Conservation (phyloP, 2,329 filamentous ascomycete species). For the Aspergillus viridinutans region DNA sequence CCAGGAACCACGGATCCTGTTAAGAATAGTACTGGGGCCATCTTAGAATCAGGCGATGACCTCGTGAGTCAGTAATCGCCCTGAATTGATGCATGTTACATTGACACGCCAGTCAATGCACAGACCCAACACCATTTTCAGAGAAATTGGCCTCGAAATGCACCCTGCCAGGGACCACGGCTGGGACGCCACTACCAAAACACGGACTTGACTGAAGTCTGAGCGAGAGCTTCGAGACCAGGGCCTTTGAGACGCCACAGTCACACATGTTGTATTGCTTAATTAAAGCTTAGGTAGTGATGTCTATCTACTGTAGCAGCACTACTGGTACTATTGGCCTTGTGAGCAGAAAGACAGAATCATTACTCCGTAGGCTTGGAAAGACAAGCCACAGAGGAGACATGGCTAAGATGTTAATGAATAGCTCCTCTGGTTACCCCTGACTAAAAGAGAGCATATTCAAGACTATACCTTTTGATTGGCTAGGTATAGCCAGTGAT, state of each 20-base stretch:
- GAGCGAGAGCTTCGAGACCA: slow-evolving; percentile 2
- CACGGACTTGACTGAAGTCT: neutral
- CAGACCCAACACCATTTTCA: neutral
- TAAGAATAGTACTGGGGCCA: neutral
- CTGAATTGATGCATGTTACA: too few relatives aligned
- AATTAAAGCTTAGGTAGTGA: slow-evolving; percentile 16
- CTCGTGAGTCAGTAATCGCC: too few relatives aligned
- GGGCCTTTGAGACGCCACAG: slow-evolving; percentile 5
- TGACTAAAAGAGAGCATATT: neutral
- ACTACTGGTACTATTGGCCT: neutral
- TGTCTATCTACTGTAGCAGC: neutral
- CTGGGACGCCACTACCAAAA: neutral
- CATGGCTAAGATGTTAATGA: neutral
- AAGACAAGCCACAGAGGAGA: neutral
- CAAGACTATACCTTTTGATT: neutral
- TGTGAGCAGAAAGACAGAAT: neutral
- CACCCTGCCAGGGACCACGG: neutral
- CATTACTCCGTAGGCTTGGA: neutral
- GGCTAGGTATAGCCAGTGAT: neutral
- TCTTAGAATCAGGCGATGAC: too few relatives aligned
- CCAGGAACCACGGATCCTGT: neutral
- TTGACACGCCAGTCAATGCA: neutral
- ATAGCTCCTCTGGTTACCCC: neutral
- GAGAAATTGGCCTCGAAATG: neutral
- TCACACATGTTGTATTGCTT: slow-evolving; percentile 15